Evolutionary conservation across 1,284 basidiomycete genomes (phyloP), one percentile per base, ranked within the genome.

Genomic region (Schizophyllum commune): DNA sequence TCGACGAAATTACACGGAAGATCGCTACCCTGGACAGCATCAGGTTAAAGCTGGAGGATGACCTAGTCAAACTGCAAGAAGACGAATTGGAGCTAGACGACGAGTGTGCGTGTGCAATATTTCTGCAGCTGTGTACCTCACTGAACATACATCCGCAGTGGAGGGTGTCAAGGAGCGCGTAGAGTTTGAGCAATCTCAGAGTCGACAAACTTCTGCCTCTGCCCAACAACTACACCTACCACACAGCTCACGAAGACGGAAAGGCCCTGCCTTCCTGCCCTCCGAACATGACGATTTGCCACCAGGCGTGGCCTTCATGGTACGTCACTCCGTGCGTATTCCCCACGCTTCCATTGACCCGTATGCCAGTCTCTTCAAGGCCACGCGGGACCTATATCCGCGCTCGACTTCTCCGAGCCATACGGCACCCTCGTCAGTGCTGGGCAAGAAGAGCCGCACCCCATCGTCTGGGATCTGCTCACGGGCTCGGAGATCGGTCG

Each of bases 271-370:
- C 7, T 99, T 99, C 79, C 75, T 99, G 62, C 96, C 96, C 1
- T 96, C 94, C 15, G 97, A 99, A 73, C 97, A 99, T 68, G 94
- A 97, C 68, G 94, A 98, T 61, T 79, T 99, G 60, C 97, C 96
- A 4, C 85, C 88, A 5, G 94, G 93, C 3, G 87, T 98, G 4
- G 96, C 96, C 5, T 99, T 99, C 77, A 98, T 99, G 95, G 92
- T 92, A 73, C 65, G 74, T 64, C 55, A 63, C 27, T 27, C 27
- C 27, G 27, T 60, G 53, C 47, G 47, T 47, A 34, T 58, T 39
- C 17, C 33, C 57, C 55, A 61, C 6, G 47, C 27, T 2, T 13
- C 20, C 58, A 61, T 53, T 54, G 39, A 51, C 61, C 15, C 19
- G 33, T 58, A 63, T 47, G 58, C 52, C 67, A 95, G 92, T 93